Conservation (phyloP, 2,329 filamentous ascomycete genomes). For the Penicillium sp. region DNA sequence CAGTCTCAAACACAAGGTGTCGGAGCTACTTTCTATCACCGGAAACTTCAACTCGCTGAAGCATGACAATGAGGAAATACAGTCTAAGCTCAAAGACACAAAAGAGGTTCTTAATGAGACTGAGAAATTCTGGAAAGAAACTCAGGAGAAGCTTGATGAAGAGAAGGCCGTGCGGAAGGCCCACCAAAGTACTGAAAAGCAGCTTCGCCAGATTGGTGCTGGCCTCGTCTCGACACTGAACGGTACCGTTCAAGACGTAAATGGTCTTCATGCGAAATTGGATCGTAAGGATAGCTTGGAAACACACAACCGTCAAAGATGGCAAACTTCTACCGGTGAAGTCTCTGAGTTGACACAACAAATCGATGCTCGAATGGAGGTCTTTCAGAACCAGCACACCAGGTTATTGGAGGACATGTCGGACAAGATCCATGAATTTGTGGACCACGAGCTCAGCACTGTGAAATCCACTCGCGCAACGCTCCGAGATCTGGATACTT, state of each 20-base stretch:
- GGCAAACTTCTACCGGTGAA: slow-evolving; percentile 74
- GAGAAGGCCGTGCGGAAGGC: slow-evolving; percentile 79
- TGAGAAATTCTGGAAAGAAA: slow-evolving; percentile 77
- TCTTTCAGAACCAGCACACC: slow-evolving; percentile 73
- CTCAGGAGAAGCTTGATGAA: slow-evolving; percentile 73
- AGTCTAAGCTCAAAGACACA: slow-evolving; percentile 72
- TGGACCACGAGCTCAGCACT: slow-evolving; percentile 72
- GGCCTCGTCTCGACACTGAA: slow-evolving; percentile 77
- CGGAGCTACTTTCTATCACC: slow-evolving; percentile 85
- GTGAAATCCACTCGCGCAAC: slow-evolving; percentile 70
- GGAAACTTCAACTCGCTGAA: slow-evolving; percentile 86
- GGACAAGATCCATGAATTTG: slow-evolving; percentile 73
- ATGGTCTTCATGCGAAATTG: slow-evolving; percentile 82
- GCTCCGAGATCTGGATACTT: slow-evolving; percentile 67
- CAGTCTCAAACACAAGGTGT: slow-evolving; percentile 88
- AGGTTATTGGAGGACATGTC: slow-evolving; percentile 69
- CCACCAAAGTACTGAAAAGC: slow-evolving; percentile 80
- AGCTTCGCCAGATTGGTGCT: slow-evolving; percentile 71
- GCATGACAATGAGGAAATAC: slow-evolving; percentile 82
- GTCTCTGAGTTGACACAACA: slow-evolving; percentile 75
- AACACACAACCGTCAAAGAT: slow-evolving; percentile 73
- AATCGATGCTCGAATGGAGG: slow-evolving; percentile 73
- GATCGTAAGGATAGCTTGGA: slow-evolving; percentile 83
- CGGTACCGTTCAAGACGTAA: slow-evolving; percentile 77
- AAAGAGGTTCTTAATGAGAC: slow-evolving; percentile 83